These are phyloP conservation scores for Penicillium brasilianum DNA, from an alignment of 2,329 filamentous ascomycete species.

Conservation along the genomic window DNA sequence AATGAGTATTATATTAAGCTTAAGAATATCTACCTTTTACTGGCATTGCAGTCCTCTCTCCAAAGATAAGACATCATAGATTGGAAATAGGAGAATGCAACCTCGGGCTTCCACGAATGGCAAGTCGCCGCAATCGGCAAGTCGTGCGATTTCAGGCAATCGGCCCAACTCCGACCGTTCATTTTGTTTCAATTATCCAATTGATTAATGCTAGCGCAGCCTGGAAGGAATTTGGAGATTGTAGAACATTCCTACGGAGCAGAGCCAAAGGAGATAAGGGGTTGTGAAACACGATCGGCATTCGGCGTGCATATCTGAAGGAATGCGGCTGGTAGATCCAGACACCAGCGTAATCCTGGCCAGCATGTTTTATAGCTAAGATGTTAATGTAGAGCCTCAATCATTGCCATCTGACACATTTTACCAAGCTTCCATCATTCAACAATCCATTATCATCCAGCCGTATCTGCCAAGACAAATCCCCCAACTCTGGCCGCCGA, in stretches of 20 bases:
- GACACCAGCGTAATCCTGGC: neutral
- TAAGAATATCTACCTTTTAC: neutral
- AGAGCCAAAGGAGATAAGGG: neutral
- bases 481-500: neutral
- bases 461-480: neutral
- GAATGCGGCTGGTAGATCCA: neutral
- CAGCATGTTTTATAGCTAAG: too few relatives aligned
- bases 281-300: neutral
- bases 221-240: neutral
- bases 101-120: neutral
- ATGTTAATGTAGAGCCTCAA: neutral
- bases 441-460: neutral
- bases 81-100: neutral
- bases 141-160: neutral
- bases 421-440: too few relatives aligned
- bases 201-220: neutral
- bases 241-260: neutral
- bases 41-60: neutral
- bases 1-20: neutral
- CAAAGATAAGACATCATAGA: neutral
- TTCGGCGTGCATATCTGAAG: neutral
- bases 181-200: neutral
- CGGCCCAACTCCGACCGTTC: neutral
- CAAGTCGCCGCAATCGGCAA: neutral
- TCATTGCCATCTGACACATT: too few relatives aligned